These are phyloP conservation scores for Boletus bicolor DNA, from an alignment of 768 basidiomycete species.

Conservation along the genomic window DNA sequence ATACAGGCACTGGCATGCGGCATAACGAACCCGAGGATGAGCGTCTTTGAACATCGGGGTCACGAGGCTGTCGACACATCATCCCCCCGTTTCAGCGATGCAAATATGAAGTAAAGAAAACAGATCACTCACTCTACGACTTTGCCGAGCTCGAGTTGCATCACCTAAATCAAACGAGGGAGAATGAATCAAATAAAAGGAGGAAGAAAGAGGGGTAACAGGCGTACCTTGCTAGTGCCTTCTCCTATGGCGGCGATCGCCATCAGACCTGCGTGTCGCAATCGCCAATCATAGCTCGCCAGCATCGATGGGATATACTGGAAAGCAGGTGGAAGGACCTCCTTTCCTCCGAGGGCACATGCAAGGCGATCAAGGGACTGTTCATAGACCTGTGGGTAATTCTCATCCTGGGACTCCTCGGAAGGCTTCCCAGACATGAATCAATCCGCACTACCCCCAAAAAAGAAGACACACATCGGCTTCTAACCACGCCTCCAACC, in stretches of 20 bases:
- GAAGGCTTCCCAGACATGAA: slow-evolving; percentile 47
- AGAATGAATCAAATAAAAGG: background rate
- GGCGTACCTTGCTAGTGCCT: slow-evolving; percentile 66
- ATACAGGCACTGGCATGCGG: slow-evolving; percentile 84
- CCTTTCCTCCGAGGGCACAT: slow-evolving; percentile 72
- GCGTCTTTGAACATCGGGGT: slow-evolving; percentile 74
- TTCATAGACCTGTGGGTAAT: slow-evolving; percentile 74
- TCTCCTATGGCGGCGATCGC: slow-evolving; percentile 84
- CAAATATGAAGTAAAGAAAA: background rate
- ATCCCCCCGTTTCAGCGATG: background rate
- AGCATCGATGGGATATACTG: slow-evolving; percentile 82
- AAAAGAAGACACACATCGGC: slow-evolving; percentile 62
- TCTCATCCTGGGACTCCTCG: slow-evolving; percentile 56
- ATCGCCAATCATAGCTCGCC: slow-evolving; percentile 77
- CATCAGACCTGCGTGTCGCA: slow-evolving; percentile 82
- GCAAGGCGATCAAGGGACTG: slow-evolving; percentile 81
- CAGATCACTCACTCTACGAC: slow-evolving; percentile 63
- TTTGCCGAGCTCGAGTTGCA: slow-evolving; percentile 79
- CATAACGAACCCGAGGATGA: slow-evolving; percentile 70
- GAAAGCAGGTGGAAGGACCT: slow-evolving; percentile 77
- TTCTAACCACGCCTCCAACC: slow-evolving; percentile 58
- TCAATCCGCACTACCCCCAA: background rate
- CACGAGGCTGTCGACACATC: slow-evolving; percentile 50
- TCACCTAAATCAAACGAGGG: slow-evolving; percentile 42
- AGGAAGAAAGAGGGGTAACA: background rate